Evolutionary conservation across 805 yeast genomes (phyloP).

Genomic region (Saturnispora hagleri): DNA sequence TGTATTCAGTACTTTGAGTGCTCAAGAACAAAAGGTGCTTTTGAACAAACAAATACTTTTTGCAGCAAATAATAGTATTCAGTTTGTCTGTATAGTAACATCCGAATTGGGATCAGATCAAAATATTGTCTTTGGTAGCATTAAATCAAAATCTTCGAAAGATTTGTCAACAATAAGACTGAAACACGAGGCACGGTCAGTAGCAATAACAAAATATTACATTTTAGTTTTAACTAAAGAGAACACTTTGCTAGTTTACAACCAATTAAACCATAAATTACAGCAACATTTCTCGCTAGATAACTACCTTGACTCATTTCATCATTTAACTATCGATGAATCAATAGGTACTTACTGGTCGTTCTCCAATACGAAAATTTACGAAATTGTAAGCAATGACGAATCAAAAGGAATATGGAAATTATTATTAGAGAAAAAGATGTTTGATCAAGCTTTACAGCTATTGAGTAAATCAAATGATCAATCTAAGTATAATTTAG

Average conservation of each 20-base stretch:
- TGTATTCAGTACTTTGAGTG: neutral
- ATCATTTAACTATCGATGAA: conserved; percentile 44
- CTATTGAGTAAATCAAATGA: conserved; percentile 28
- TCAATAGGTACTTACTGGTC: conserved; percentile 64
- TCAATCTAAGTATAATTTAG: conserved; percentile 34
- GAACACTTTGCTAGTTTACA: conserved; percentile 35
- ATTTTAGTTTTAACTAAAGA: conserved; percentile 36
- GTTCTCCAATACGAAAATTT: conserved; percentile 48
- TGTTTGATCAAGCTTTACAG: conserved; percentile 58
- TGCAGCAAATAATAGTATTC: neutral
- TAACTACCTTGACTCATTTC: conserved; percentile 27
- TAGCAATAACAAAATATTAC: conserved; percentile 47
- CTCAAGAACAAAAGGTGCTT: neutral
- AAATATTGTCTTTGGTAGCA: conserved; percentile 13
- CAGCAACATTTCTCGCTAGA: conserved; percentile 30
- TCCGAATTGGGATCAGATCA: neutral
- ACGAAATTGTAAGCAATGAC: conserved; percentile 60
- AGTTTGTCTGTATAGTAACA: conserved; percentile 8
- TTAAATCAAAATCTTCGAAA: conserved; percentile 16
- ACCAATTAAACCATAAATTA: conserved; percentile 42
- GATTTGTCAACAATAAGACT: conserved; percentile 14
- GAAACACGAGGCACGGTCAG: conserved; percentile 23
- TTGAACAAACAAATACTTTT: neutral
- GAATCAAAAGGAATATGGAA: conserved; percentile 76
- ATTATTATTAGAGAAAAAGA: conserved; percentile 38